Conservation (phyloP, 2,329 filamentous ascomycete genomes). For the Monilinia polystroma region DNA sequence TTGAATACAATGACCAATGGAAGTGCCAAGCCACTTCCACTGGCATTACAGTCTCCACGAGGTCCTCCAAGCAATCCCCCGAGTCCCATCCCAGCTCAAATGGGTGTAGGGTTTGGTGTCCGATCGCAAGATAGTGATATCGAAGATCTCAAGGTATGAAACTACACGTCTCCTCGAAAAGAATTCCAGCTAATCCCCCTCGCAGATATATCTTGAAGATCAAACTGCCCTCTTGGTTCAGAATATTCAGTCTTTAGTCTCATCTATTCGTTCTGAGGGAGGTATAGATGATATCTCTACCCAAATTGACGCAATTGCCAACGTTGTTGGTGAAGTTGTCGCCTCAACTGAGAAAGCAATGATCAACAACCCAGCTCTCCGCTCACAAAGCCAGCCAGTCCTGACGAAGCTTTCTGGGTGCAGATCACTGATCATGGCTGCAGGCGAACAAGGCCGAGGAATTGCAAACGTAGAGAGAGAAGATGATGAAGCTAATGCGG, state of each 20-base stretch:
- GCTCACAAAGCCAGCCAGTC: slow-evolving; percentile 51
- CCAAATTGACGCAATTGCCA: slow-evolving; percentile 70
- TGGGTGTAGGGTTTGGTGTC: slow-evolving; percentile 45
- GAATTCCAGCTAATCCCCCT: slow-evolving; percentile 31
- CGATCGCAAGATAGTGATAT: slow-evolving; percentile 49
- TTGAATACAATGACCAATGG: slow-evolving; percentile 33
- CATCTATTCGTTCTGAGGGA: slow-evolving; percentile 65
- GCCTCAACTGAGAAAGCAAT: slow-evolving; percentile 60
- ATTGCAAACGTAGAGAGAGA: slow-evolving; percentile 55
- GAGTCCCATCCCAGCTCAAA: slow-evolving; percentile 31
- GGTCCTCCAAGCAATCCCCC: slow-evolving; percentile 20
- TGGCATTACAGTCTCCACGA: slow-evolving; percentile 15
- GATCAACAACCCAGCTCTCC: slow-evolving; percentile 53
- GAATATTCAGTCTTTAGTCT: slow-evolving; percentile 78
- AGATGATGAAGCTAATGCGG: slow-evolving; percentile 52
- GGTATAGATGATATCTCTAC: slow-evolving; percentile 62
- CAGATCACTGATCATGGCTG: slow-evolving; percentile 63
- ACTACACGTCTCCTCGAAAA: not conserved
- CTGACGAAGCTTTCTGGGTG: slow-evolving; percentile 60
- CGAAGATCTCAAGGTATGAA: slow-evolving; percentile 59
- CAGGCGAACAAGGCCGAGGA: slow-evolving; percentile 59
- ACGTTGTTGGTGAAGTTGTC: slow-evolving; percentile 69
- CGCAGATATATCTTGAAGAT: slow-evolving; percentile 74
- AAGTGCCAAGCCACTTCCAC: slow-evolving; percentile 29
- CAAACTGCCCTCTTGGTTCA: slow-evolving; percentile 77